Evolutionary conservation across 2,329 filamentous ascomycete species (phyloP), one percentile per base, ranked within the genome.

Genomic region (Colletotrichum graminicola): DNA sequence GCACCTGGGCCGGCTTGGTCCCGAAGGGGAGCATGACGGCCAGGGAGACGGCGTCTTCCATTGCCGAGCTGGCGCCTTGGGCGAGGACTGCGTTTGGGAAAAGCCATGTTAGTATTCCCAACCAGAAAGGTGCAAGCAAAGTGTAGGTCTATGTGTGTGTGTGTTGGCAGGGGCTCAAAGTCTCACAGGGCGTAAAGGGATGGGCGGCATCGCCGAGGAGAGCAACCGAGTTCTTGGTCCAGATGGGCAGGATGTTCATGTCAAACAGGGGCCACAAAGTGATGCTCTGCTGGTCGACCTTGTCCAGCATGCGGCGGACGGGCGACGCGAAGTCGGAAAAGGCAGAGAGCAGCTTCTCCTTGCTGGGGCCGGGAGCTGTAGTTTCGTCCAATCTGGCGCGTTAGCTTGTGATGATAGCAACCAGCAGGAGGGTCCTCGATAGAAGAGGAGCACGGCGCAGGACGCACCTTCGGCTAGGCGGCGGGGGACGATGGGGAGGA

Each of bases 131-230:
- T 7, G 32, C 32, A 32, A 7, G 32, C 7, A 32, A n/a, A n/a
- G n/a, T n/a, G n/a, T n/a, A n/a, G n/a, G n/a, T n/a, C n/a, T n/a
- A n/a, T n/a, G n/a, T n/a, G n/a, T n/a, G n/a, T n/a, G n/a, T n/a
- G n/a, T n/a, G n/a, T n/a, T n/a, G n/a, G n/a, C n/a, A n/a, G n/a
- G n/a, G 32, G 32, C 32, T 32, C 3, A 32, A 32, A 32, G n/a
- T n/a, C n/a, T n/a, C 32, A 85, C 84, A 86, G 10, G 90, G 91
- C 0, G 90, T 80, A 76, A 93, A 92, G 0, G 91, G 90, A 77
- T 93, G 91, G 0, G 89, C 91, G 0, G 91, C 90, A 76, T 93
- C 91, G 0, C 91, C 91, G 0, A 93, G 78, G 0, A 92, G 77
- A 1, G 84, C 89, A 23, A 92, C 76, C 3, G 82, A 84, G 0